These are phyloP conservation scores for Plantago major DNA, from an alignment of 257 asterid species.

Conservation along the genomic window DNA sequence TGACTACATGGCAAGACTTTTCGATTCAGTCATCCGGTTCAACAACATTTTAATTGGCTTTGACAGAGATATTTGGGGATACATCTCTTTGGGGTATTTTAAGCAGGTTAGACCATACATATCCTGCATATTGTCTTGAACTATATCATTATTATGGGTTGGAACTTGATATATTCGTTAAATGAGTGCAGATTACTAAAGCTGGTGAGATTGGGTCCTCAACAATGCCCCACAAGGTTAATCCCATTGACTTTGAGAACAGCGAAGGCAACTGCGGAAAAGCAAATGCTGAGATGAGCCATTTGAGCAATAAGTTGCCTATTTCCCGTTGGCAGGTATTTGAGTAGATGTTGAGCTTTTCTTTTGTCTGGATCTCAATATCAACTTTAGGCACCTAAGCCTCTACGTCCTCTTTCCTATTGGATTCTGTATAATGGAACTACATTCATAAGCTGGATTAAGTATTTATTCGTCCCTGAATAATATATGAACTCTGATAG, in stretches of 20 bases:
- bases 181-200: slow-evolving; percentile 59
- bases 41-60: slow-evolving; percentile 77
- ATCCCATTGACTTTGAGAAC: slow-evolving; percentile 89
- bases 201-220: slow-evolving; percentile 92
- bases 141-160: not conserved
- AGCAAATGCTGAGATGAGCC: slow-evolving; percentile 64
- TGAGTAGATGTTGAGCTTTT: not conserved
- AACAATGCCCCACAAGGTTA: slow-evolving; percentile 95
- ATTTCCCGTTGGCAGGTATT: slow-evolving; percentile 89
- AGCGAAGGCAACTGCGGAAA: slow-evolving; percentile 82
- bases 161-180: slow-evolving; percentile 2
- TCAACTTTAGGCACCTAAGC: slow-evolving; percentile 13
- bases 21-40: slow-evolving; percentile 59
- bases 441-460: too few species aligned
- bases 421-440: too few species aligned
- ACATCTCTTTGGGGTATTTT: slow-evolving; percentile 74
- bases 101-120: slow-evolving; percentile 54
- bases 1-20: slow-evolving; percentile 82
- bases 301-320: slow-evolving; percentile 71
- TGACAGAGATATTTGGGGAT: slow-evolving; percentile 80
- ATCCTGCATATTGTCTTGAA: slow-evolving; percentile 1
- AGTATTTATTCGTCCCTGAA: not conserved
- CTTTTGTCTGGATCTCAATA: not conserved
- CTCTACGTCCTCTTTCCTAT: not conserved
- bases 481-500: not conserved